Evolutionary conservation across 305 asterid species (phyloP), one percentile per base, ranked within the genome.

Genomic region (Striga hermonthica): DNA sequence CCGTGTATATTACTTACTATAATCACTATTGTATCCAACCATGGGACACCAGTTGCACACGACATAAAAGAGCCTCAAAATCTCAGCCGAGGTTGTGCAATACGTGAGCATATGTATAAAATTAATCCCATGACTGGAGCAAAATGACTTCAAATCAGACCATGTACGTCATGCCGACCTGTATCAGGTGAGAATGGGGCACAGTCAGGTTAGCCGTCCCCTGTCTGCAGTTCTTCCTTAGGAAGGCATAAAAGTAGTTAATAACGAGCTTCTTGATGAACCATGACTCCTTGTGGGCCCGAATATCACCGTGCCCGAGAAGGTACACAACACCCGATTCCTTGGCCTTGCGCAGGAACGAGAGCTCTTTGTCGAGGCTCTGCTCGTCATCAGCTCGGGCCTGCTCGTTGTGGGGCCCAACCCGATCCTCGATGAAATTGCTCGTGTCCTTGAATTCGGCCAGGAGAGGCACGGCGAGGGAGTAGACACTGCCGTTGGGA

Each of bases 91-190:
- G n/a, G n/a, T n/a, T n/a, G n/a, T n/a, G n/a, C n/a, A n/a, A n/a
- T n/a, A n/a, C n/a, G n/a, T n/a, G n/a, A n/a, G n/a, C n/a, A n/a
- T n/a, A n/a, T n/a, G n/a, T n/a, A n/a, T n/a, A n/a, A n/a, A n/a
- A n/a, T n/a, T n/a, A n/a, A n/a, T n/a, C n/a, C n/a, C n/a, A n/a
- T n/a, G n/a, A n/a, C n/a, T n/a, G n/a, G n/a, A n/a, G n/a, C n/a
- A n/a, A n/a, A n/a, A n/a, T n/a, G n/a, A n/a, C n/a, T n/a, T n/a
- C 11, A n/a, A 44, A 66, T 89, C 83, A 92, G 60, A 94, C 99
- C 99, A 91, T 91, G 80, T 94, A 94, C 28, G 96, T 89, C 98
- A 94, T 94, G 67, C 96, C 98, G 53, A 91, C 98, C 77, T 91
- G 99, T 79, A 94, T 75, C 77, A 91, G 71, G 71, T 91, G 85